phyloP scores from a whole-genome alignment of 106 monocot species.

The Platanthera guangdongensis region DNA sequence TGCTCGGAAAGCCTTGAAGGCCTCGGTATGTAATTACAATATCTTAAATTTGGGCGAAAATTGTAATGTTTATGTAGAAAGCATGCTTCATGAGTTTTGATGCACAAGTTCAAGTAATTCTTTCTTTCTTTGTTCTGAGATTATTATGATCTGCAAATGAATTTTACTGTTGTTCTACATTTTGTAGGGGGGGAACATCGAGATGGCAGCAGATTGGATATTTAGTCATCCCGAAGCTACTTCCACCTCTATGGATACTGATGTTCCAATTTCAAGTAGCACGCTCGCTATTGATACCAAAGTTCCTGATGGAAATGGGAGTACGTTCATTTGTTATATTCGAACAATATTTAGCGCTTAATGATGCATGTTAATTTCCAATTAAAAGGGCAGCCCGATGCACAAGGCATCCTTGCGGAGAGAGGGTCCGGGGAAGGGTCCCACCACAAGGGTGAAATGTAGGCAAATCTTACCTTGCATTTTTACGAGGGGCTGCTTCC shows the following conservation, averaged over 20 bases:
- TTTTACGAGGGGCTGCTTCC: no score
- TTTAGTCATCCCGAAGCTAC: constrained; percentile 68
- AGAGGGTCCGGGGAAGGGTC: no score
- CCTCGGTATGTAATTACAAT: constrained; percentile 57
- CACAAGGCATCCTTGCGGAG: no score
- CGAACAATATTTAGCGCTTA: background rate
- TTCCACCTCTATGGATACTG: constrained; percentile 37
- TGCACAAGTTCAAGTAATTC: background rate
- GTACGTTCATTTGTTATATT: constrained; percentile 29
- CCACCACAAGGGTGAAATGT: no score
- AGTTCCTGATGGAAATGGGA: constrained; percentile 86
- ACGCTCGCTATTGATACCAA: constrained; percentile 28
- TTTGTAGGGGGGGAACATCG: constrained; percentile 75
- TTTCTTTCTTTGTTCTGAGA: constrained; percentile 6
- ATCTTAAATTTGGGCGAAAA: background rate
- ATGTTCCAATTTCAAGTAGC: constrained; percentile 33
- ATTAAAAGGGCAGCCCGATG: background rate
- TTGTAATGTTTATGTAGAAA: background rate
- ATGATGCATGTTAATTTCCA: background rate
- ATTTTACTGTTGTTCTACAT: background rate
- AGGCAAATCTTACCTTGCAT: no score
- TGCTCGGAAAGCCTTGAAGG: constrained; percentile 79
- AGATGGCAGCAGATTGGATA: constrained; percentile 95
- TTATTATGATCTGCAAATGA: background rate
- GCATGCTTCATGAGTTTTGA: background rate